phyloP scores from a whole-genome alignment of 2,329 filamentous ascomycete genomes.

The Cordyceps cateniannulata region DNA sequence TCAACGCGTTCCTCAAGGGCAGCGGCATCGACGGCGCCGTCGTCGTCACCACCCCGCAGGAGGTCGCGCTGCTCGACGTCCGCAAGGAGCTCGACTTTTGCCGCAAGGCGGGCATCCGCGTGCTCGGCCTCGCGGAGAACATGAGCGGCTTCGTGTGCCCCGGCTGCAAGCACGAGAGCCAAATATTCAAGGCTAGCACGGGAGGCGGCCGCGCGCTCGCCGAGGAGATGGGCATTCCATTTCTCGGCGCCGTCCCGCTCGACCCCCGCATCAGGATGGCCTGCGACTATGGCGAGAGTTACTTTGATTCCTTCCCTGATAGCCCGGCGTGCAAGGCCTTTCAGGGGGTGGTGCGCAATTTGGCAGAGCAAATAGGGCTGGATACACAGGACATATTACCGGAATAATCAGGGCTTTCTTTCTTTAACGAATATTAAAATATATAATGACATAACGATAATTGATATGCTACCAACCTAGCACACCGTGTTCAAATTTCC shows the following conservation, averaged over 20 bases:
- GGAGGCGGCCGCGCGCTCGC: slow-evolving; percentile 78
- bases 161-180: slow-evolving; percentile 71
- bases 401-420: slow-evolving; percentile 24
- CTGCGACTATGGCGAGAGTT: slow-evolving; percentile 96
- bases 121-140: slow-evolving; percentile 91
- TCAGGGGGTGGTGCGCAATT: slow-evolving; percentile 67
- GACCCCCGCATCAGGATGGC: slow-evolving; percentile 94
- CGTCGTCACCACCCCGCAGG: slow-evolving; percentile 89
- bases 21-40: slow-evolving; percentile 91
- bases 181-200: slow-evolving; percentile 89
- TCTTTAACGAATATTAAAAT: not conserved
- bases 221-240: slow-evolving; percentile 80
- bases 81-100: slow-evolving; percentile 98
- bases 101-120: slow-evolving; percentile 80
- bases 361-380: slow-evolving; percentile 61
- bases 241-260: slow-evolving; percentile 81
- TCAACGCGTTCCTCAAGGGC: slow-evolving; percentile 86
- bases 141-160: slow-evolving; percentile 98
- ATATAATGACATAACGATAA: slow-evolving; percentile 16
- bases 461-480: not conserved
- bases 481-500: not conserved
- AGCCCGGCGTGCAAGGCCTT: slow-evolving; percentile 84
- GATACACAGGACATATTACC: slow-evolving; percentile 48
- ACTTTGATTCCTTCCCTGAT: slow-evolving; percentile 88
- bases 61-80: slow-evolving; percentile 86